Percentiles rank a stretch among this genome's conserved stretches.
Conservation (phyloP, 768 basidiomycete species). For the Russula dissimulans region DNA sequence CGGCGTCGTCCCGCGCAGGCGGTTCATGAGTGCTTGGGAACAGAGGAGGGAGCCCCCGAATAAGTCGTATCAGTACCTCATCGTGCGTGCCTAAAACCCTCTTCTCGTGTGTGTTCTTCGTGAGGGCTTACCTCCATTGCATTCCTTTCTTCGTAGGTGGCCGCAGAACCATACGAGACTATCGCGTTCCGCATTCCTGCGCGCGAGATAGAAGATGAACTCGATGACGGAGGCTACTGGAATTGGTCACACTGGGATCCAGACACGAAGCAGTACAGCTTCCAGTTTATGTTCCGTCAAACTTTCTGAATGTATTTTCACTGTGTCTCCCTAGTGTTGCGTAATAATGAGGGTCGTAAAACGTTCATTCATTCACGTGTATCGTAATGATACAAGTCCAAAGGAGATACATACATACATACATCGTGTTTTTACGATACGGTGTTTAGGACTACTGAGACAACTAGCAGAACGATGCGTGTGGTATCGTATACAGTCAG, state of each 20-base stretch:
- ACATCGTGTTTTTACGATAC: slow-evolving; percentile 2
- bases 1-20: slow-evolving; percentile 71
- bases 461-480: too few species aligned
- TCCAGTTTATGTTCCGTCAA: slow-evolving; percentile 92
- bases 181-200: slow-evolving; percentile 99
- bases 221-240: slow-evolving; percentile 84
- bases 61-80: slow-evolving; percentile 94
- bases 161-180: slow-evolving; percentile 98
- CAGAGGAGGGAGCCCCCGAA: slow-evolving; percentile 93
- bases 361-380: too few species aligned
- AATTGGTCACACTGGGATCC: slow-evolving; percentile 99
- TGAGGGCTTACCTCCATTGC: slow-evolving; percentile 13
- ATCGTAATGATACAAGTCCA: too few species aligned
- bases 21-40: slow-evolving; percentile 98
- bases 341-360: too few species aligned
- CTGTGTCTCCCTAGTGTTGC: background rate
- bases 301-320: slow-evolving; percentile 25
- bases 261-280: slow-evolving; percentile 97
- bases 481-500: background rate
- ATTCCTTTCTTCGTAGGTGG: slow-evolving; percentile 52
- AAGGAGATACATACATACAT: background rate
- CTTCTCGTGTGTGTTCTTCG: background rate
- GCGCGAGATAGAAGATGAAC: slow-evolving; percentile 91
- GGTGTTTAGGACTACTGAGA: background rate
- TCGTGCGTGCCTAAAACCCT: slow-evolving; percentile 46